phyloP scores from a whole-genome alignment of 768 basidiomycete species.

The Hygrophorus russula region DNA sequence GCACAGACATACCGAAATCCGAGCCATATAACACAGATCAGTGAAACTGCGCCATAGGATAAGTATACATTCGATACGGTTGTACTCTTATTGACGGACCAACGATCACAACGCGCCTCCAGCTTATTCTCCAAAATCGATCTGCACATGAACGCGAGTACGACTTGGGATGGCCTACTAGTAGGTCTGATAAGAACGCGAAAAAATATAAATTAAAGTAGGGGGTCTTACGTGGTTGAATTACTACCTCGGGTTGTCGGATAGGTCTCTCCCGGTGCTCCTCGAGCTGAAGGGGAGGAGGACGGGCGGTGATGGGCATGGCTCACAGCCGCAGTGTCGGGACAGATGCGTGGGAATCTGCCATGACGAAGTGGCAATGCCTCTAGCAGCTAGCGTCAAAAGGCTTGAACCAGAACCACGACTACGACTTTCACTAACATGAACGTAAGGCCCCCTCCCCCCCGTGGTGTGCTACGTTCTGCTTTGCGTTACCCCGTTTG shows the following conservation, averaged over 20 bases:
- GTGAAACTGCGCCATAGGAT: neutral
- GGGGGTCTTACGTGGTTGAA: no score
- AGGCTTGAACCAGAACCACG: no score
- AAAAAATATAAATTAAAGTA: no score
- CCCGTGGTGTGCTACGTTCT: constrained; percentile 4
- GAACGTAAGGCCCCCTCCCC: constrained; percentile 7
- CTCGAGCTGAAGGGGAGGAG: no score
- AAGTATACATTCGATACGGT: neutral
- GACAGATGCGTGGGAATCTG: no score
- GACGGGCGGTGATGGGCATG: no score
- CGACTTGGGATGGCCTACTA: neutral
- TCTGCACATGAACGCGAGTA: neutral
- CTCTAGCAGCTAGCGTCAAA: no score
- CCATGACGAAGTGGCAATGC: no score
- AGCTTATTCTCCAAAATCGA: neutral
- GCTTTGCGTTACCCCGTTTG: neutral
- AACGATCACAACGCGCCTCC: constrained; percentile 2
- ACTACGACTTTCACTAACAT: neutral
- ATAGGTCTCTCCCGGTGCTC: no score
- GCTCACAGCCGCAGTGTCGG: no score
- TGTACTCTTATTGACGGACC: neutral
- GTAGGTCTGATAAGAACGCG: no score
- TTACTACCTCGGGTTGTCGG: no score
- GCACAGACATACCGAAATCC: neutral
- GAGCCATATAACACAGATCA: neutral